A percentile compares a stretch with the other conserved stretches of the same genome.
These are phyloP conservation scores for Lentinula aciculospora DNA, from an alignment of 768 basidiomycete species.

Conservation along the genomic window DNA sequence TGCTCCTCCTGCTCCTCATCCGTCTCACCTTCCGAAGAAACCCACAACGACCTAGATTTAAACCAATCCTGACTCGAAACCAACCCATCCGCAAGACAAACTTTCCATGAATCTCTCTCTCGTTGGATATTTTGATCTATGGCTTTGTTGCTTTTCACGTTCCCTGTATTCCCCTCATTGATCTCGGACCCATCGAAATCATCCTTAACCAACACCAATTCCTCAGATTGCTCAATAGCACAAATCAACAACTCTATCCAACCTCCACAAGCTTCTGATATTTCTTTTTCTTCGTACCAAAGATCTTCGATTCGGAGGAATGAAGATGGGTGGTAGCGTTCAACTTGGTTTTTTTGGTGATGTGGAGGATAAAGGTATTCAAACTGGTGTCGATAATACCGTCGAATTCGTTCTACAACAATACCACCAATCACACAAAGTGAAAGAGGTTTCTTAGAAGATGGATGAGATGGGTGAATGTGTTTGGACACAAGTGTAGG, in stretches of 20 bases:
- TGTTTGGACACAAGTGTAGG: conserved; percentile 7
- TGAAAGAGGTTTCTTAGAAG: background rate
- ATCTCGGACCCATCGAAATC: background rate
- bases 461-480: conserved; percentile 1
- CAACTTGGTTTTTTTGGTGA: conserved; percentile 35
- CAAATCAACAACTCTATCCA: conserved; percentile 51
- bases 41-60: too few species aligned
- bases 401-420: too few species aligned
- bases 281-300: conserved; percentile 43
- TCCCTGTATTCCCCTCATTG: too few species aligned
- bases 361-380: conserved; percentile 49
- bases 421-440: background rate
- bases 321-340: conserved; percentile 37
- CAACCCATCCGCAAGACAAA: conserved; percentile 37
- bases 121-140: conserved; percentile 23
- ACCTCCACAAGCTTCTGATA: conserved; percentile 49
- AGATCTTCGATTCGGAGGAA: conserved; percentile 44
- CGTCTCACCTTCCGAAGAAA: too few species aligned
- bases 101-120: conserved; percentile 32
- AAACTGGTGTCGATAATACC: conserved; percentile 49
- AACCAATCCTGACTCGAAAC: too few species aligned
- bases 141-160: conserved; percentile 7
- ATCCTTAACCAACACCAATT: background rate
- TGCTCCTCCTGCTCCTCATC: too few species aligned
- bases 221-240: conserved; percentile 37